Evolutionary conservation across 1,284 basidiomycete genomes (phyloP).

Genomic region (Erythrobasidium hasegawianum): DNA sequence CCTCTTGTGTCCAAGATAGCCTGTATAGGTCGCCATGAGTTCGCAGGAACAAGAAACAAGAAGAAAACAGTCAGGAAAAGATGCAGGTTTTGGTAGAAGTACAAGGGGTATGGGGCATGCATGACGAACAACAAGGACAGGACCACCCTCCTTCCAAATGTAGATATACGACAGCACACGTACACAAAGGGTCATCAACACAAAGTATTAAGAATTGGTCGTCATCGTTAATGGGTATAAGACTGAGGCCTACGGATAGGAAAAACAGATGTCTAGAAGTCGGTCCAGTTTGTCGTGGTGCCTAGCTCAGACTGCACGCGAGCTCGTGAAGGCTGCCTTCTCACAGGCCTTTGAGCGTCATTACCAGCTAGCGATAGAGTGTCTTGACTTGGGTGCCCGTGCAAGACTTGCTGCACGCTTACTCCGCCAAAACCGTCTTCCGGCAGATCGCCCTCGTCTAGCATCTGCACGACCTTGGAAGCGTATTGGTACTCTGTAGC

Average conservation of each 20-base stretch:
- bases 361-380: slow-evolving; percentile 1
- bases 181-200: too few species aligned
- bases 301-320: not conserved
- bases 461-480: slow-evolving; percentile 29
- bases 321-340: slow-evolving; percentile 11
- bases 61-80: not conserved
- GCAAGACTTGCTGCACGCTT: slow-evolving; percentile 30
- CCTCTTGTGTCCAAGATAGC: slow-evolving; percentile 1
- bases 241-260: too few species aligned
- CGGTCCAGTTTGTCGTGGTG: not conserved
- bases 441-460: slow-evolving; percentile 32
- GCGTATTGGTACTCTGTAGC: slow-evolving; percentile 31
- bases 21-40: not conserved
- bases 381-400: slow-evolving; percentile 17
- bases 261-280: not conserved
- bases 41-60: not conserved
- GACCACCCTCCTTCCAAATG: not conserved
- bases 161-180: slow-evolving; percentile 1
- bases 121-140: not conserved
- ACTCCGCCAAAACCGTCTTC: slow-evolving; percentile 35
- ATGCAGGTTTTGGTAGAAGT: too few species aligned
- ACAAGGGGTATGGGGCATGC: not conserved
- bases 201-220: too few species aligned
- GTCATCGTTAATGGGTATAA: too few species aligned
- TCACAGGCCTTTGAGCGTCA: slow-evolving; percentile 1